phyloP scores from a whole-genome alignment of 495 filamentous ascomycete species.

The Paragyromitra xinjiangensis region DNA sequence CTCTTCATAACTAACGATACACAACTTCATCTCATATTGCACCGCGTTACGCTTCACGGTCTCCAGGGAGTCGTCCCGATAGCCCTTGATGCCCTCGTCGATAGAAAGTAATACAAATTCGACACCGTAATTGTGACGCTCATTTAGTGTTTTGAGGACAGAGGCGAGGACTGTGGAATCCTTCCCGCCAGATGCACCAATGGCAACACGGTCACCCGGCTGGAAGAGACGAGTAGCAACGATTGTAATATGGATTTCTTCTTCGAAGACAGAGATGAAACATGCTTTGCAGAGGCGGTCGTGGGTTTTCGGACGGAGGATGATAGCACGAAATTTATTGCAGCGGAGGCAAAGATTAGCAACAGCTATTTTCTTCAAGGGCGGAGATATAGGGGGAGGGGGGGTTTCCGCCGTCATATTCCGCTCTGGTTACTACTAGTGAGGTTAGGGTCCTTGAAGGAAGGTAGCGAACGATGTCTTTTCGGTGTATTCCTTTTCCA shows the following conservation, averaged over 20 bases:
- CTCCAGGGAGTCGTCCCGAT: conserved; percentile 92
- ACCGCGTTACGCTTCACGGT: conserved; percentile 92
- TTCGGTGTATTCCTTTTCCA: no score
- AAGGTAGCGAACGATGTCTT: no score
- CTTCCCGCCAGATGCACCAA: conserved; percentile 96
- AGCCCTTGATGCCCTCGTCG: conserved; percentile 96
- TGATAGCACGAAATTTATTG: conserved; percentile 77
- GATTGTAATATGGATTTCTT: conserved; percentile 94
- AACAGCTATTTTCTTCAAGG: conserved; percentile 56
- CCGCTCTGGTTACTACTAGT: no score
- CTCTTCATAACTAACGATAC: conserved; percentile 91
- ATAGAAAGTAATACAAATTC: conserved; percentile 87
- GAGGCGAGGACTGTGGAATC: conserved; percentile 96
- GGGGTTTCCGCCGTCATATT: not conserved
- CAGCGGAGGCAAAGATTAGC: conserved; percentile 74
- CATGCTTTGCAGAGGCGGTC: conserved; percentile 89
- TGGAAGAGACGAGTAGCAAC: conserved; percentile 77
- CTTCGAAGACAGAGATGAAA: conserved; percentile 87
- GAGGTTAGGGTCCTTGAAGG: no score
- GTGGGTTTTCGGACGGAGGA: conserved; percentile 92
- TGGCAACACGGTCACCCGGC: conserved; percentile 86
- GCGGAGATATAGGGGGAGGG: not conserved
- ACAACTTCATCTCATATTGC: conserved; percentile 89
- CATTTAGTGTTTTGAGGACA: conserved; percentile 92
- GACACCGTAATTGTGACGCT: conserved; percentile 85